Percentiles rank a stretch among this genome's conserved stretches.
Evolutionary conservation across 2,329 filamentous ascomycete species (phyloP).

Genomic region (Mycosphaerella sp.): DNA sequence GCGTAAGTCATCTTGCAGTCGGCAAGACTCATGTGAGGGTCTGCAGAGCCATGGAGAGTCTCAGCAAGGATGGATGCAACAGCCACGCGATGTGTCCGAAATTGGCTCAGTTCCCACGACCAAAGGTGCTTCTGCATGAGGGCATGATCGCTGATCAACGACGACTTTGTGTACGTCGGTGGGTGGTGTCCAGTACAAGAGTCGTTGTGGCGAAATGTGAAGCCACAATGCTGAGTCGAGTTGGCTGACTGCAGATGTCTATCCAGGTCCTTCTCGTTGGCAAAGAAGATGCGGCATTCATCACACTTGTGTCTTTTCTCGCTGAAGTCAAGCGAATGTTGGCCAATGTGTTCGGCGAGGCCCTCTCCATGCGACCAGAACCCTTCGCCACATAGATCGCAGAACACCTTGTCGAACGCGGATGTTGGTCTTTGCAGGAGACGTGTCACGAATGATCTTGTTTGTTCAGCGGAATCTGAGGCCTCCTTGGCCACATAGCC

Average conservation of each 20-base stretch:
- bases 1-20: slow-evolving; percentile 19
- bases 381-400: slow-evolving; percentile 20
- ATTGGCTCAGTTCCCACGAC: slow-evolving; percentile 22
- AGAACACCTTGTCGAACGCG: slow-evolving; percentile 11
- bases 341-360: slow-evolving; percentile 21
- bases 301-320: slow-evolving; percentile 25
- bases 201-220: slow-evolving; percentile 21
- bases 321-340: slow-evolving; percentile 22
- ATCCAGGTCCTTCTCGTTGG: slow-evolving; percentile 21
- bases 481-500: slow-evolving; percentile 6
- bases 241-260: slow-evolving; percentile 23
- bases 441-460: slow-evolving; percentile 18
- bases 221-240: slow-evolving; percentile 22
- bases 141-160: slow-evolving; percentile 17
- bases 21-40: slow-evolving; percentile 16
- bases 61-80: slow-evolving; percentile 19
- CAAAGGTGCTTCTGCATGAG: slow-evolving; percentile 24
- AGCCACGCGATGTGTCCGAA: slow-evolving; percentile 17
- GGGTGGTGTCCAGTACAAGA: slow-evolving; percentile 23
- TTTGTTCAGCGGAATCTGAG: slow-evolving; percentile 14
- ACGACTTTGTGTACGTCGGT: slow-evolving; percentile 20
- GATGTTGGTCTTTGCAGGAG: slow-evolving; percentile 17
- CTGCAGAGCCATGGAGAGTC: slow-evolving; percentile 11
- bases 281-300: slow-evolving; percentile 24
- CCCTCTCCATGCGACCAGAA: slow-evolving; percentile 16